Conservation (phyloP, 179 eudicot species). For the Carnegiea gigantea region DNA sequence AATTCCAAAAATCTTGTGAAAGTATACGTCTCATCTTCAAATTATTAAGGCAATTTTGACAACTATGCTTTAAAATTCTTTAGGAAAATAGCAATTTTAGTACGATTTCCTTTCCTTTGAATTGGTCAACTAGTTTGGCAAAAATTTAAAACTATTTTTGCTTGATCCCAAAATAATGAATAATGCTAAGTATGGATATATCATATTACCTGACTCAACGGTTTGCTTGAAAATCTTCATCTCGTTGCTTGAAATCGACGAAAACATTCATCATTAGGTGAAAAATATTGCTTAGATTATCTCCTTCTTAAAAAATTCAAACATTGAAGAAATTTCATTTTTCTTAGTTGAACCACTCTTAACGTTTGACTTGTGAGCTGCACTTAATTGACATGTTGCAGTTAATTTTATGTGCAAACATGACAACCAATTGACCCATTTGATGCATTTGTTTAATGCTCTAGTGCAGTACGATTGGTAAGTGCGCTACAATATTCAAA, state of each 20-base stretch:
- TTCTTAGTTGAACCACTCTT: constrained; percentile 29
- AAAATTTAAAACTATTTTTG: constrained; percentile 1
- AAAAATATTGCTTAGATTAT: constrained; percentile 4
- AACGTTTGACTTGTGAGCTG: constrained; percentile 16
- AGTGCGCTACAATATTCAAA: no score
- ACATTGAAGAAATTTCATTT: constrained; percentile 7
- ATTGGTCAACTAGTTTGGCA: not conserved
- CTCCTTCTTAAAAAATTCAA: not conserved
- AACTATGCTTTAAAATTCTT: not conserved
- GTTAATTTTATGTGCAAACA: not conserved
- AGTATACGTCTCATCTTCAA: no score
- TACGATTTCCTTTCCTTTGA: not conserved
- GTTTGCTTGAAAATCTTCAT: constrained; percentile 16
- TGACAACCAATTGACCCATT: not conserved
- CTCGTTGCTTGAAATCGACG: constrained; percentile 27
- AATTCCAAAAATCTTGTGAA: not conserved
- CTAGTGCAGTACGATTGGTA: no score
- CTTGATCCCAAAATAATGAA: constrained; percentile 8
- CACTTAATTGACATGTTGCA: constrained; percentile 4
- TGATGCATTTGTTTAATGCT: not conserved
- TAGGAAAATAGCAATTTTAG: not conserved
- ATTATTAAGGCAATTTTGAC: not conserved
- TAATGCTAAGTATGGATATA: not conserved
- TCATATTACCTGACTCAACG: not conserved
- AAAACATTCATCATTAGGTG: constrained; percentile 38